Evolutionary conservation across 2,329 filamentous ascomycete species (phyloP), one percentile per base, ranked within the genome.

Genomic region (Coniochaeta prunicola): DNA sequence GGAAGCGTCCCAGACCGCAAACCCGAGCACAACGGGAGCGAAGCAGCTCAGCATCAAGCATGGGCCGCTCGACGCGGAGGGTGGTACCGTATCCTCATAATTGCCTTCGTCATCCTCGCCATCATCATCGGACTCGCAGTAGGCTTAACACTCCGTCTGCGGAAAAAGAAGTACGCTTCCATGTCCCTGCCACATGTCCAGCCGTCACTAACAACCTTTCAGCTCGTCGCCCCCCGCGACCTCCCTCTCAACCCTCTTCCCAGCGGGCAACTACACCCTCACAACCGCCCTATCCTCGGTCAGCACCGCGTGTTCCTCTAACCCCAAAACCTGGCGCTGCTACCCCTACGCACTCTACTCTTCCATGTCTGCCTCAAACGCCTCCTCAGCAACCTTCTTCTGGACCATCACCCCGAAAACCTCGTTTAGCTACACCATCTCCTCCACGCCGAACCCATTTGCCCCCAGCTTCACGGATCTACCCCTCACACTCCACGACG

Each of bases 201-300:
- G 9, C 9, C 38, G n/a, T 33, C 30, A 58, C 56, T 55, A 38
- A 59, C 58, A 57, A 9, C 45, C 12, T 12, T 28, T 13, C 45
- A 50, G 45, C 15, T 5, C 42, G 15, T 30, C 45, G 12, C 7
- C 45, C 13, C 3, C 24, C 45, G 2, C 21, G 48, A 34, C 56
- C 33, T n/a, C 30, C 12, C 42, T 63, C 48, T 33, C 60, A 24
- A 58, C 48, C 26, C 59, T 66, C 21, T 88, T 88, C 64, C 87
- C 87, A 1, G 72, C 80, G 1, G 87, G 87, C 6, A 78, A 81
- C n/a, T 89, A 84, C 69, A 76, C 80, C 38, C 76, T 90, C 64
- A 74, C 79, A 7, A 84, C 84, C 24, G 80, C 80, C 60, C 80
- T 90, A 40, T 74, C 77, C 56, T 79, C 74, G 5, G 71, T 79